Conservation (phyloP, 306 rosid genomes). For the Quercus engelmannii region DNA sequence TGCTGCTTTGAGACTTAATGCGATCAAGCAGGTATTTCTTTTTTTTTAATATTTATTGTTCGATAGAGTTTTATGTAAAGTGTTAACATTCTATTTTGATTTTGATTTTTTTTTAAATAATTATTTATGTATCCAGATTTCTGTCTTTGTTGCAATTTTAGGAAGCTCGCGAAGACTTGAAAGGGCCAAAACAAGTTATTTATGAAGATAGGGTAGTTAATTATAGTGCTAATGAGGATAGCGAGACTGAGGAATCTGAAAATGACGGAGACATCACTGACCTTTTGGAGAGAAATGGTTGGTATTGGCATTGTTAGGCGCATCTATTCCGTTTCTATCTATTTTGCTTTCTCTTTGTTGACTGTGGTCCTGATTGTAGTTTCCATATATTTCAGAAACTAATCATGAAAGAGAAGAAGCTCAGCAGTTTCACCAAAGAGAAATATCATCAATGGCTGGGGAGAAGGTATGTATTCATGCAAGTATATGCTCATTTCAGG, state of each 20-base stretch:
- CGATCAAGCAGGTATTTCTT: constrained; percentile 62
- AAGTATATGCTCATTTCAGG: not conserved
- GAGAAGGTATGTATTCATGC: constrained; percentile 46
- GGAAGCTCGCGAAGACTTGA: constrained; percentile 64
- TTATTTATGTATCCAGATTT: constrained; percentile 1
- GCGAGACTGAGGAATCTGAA: constrained; percentile 34
- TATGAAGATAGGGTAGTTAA: constrained; percentile 46
- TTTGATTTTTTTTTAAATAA: not conserved
- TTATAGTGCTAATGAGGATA: constrained; percentile 18
- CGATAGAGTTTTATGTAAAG: not conserved
- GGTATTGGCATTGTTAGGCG: constrained; percentile 14
- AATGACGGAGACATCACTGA: constrained; percentile 30
- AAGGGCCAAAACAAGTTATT: constrained; percentile 75
- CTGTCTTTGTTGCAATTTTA: constrained; percentile 18
- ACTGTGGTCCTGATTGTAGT: constrained; percentile 13
- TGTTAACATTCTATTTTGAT: not conserved
- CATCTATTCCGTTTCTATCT: not conserved
- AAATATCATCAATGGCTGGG: constrained; percentile 22
- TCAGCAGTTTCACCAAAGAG: constrained; percentile 34
- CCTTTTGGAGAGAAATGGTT: constrained; percentile 46
- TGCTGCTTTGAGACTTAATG: constrained; percentile 44
- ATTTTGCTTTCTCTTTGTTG: constrained; percentile 13
- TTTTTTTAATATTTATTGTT: too few relatives aligned
- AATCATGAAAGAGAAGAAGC: constrained; percentile 30
- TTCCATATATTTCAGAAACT: constrained; percentile 46